These are phyloP conservation scores for Chloris gayana DNA, from an alignment of 176 grass and related monocot species.

Conservation along the genomic window DNA sequence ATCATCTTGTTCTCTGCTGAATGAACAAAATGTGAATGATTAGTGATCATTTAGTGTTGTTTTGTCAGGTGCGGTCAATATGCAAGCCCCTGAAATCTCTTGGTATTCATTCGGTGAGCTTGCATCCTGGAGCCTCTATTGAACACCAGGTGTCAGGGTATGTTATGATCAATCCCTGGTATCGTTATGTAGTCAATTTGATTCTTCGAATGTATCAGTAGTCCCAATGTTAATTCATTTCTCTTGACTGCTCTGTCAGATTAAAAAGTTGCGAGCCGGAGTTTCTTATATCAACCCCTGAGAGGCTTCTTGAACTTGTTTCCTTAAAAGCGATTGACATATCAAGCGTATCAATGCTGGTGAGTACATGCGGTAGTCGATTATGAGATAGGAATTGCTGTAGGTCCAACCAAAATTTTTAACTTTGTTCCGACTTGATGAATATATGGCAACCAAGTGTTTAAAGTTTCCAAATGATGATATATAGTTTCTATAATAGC, in stretches of 20 bases:
- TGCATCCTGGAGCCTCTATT: constrained; percentile 64
- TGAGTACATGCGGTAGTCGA: constrained; percentile 38
- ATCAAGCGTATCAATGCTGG: constrained; percentile 79
- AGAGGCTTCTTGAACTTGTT: constrained; percentile 78
- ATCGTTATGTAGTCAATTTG: neutral
- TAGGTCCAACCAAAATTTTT: too few relatives aligned
- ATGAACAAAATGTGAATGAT: neutral
- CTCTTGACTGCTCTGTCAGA: constrained; percentile 40
- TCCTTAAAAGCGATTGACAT: constrained; percentile 70
- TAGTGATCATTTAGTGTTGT: neutral
- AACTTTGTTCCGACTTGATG: too few relatives aligned
- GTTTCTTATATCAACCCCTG: constrained; percentile 91
- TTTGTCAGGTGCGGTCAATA: constrained; percentile 61
- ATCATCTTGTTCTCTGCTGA: neutral
- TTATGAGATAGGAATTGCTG: too few relatives aligned
- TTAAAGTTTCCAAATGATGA: too few relatives aligned
- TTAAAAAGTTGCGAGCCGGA: constrained; percentile 85
- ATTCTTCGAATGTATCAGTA: neutral
- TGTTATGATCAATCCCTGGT: neutral
- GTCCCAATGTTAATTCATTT: constrained; percentile 7
- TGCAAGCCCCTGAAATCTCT: constrained; percentile 77
- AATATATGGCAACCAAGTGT: too few relatives aligned
- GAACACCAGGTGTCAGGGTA: constrained; percentile 82
- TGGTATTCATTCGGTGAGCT: constrained; percentile 87
- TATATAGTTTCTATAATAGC: too few relatives aligned